Evolutionary conservation across 352 stramenopile species (phyloP).

Genomic region (Phytophthora fragariae): DNA sequence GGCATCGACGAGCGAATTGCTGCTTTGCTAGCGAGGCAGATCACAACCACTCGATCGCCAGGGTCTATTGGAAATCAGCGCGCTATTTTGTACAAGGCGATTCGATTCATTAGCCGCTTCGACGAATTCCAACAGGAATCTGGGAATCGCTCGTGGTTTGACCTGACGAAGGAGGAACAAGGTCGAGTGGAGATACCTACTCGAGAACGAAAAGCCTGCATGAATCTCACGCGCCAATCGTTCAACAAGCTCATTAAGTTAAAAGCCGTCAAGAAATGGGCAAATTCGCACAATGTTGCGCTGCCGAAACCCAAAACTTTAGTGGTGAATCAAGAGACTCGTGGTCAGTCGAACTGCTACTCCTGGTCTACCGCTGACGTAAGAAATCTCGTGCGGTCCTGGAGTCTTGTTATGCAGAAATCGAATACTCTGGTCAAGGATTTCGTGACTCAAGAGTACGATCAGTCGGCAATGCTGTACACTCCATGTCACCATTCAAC

Average conservation of each 20-base stretch:
- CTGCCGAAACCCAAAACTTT: background rate
- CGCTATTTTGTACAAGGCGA: conserved; percentile 17
- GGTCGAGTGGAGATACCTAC: conserved; percentile 6
- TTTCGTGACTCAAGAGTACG: conserved; percentile 16
- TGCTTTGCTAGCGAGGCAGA: conserved; percentile 1
- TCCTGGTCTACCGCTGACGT: conserved; percentile 23
- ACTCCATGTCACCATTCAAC: conserved; percentile 23
- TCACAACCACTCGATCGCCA: background rate
- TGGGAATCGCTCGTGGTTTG: conserved; percentile 20
- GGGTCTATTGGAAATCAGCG: conserved; percentile 5
- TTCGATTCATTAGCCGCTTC: conserved; percentile 24
- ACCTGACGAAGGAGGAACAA: conserved; percentile 20
- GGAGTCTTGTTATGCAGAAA: conserved; percentile 22
- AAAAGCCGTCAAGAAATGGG: conserved; percentile 21
- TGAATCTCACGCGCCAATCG: conserved; percentile 15
- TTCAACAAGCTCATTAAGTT: conserved; percentile 20
- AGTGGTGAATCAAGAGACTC: background rate
- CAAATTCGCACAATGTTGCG: background rate
- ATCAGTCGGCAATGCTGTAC: conserved; percentile 17
- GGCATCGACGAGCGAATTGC: conserved; percentile 15
- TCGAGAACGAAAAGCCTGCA: conserved; percentile 1
- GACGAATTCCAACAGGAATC: conserved; percentile 15
- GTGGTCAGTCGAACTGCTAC: conserved; percentile 1
- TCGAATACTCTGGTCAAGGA: background rate
- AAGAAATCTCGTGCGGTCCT: conserved; percentile 20